A percentile compares a stretch with the other conserved stretches of the same genome.
These are phyloP conservation scores for Aspergillus puulaauensis DNA, from an alignment of 2,329 filamentous ascomycete genomes.

Conservation along the genomic window DNA sequence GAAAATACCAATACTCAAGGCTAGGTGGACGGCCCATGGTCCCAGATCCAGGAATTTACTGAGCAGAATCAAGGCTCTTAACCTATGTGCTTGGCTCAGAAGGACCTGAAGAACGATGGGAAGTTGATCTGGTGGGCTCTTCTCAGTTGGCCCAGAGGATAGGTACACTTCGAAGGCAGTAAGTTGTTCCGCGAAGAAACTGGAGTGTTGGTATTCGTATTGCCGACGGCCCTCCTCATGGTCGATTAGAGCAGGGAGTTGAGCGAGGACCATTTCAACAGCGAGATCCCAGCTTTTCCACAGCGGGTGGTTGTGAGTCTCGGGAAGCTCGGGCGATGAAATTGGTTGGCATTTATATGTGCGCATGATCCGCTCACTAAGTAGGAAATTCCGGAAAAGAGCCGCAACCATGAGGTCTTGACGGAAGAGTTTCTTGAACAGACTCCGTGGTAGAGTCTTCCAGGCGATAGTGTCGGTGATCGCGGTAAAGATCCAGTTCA, in stretches of 20 bases:
- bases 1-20: slow-evolving; percentile 96
- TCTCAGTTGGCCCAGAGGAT: slow-evolving; percentile 75
- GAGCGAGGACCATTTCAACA: slow-evolving; percentile 89
- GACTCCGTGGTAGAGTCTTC: slow-evolving; percentile 84
- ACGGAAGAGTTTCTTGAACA: slow-evolving; percentile 95
- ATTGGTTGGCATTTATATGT: slow-evolving; percentile 95
- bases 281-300: slow-evolving; percentile 99
- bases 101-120: slow-evolving; percentile 95
- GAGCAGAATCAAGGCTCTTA: slow-evolving; percentile 85
- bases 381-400: slow-evolving; percentile 90
- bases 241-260: slow-evolving; percentile 79
- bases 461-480: slow-evolving; percentile 99
- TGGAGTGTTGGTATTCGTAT: slow-evolving; percentile 92
- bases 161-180: slow-evolving; percentile 97
- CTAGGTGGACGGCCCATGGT: slow-evolving; percentile 97
- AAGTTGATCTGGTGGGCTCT: slow-evolving; percentile 88
- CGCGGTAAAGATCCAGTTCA: slow-evolving; percentile 99
- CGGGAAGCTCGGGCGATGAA: slow-evolving; percentile 86
- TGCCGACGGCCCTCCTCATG: slow-evolving; percentile 70
- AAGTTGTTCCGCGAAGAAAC: slow-evolving; percentile 94
- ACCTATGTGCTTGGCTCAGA: slow-evolving; percentile 88
- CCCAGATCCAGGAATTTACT: slow-evolving; percentile 93
- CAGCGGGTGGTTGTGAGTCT: slow-evolving; percentile 89
- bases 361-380: slow-evolving; percentile 93
- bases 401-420: slow-evolving; percentile 99